Evolutionary conservation across 257 asterid genomes (phyloP).

Genomic region (Solanum sitiens): DNA sequence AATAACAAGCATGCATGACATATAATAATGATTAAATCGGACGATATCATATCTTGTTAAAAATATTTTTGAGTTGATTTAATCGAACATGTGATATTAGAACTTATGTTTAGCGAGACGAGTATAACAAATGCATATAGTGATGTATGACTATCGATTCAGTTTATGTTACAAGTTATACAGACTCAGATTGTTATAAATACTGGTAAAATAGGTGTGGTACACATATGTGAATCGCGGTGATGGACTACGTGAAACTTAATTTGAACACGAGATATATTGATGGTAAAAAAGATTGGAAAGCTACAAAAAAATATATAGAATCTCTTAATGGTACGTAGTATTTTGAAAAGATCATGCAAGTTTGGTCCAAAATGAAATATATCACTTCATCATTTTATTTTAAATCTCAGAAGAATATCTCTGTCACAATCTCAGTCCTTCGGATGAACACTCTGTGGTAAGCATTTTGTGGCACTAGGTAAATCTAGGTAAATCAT

Average conservation of each 20-base stretch:
- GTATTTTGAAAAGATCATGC: background rate
- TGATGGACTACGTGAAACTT: background rate
- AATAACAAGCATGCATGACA: background rate
- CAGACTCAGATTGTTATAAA: background rate
- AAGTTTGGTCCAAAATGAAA: background rate
- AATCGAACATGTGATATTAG: background rate
- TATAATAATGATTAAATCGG: background rate
- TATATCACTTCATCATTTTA: background rate
- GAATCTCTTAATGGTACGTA: background rate
- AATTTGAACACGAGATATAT: background rate
- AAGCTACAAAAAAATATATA: background rate
- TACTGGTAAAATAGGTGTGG: background rate
- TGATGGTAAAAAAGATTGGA: background rate
- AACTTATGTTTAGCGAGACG: background rate
- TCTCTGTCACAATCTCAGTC: rapidly evolving
- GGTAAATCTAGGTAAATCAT: no score
- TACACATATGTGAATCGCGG: background rate
- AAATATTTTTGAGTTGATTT: background rate
- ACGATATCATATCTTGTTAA: background rate
- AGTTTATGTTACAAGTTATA: background rate
- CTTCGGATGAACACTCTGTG: background rate
- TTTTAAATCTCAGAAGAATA: rapidly evolving
- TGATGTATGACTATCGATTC: background rate
- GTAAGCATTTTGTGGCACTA: no score
- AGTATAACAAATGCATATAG: background rate